Percentiles rank a stretch among this genome's conserved stretches.
phyloP scores from a whole-genome alignment of 306 rosid species.

The Vigna angularis region DNA sequence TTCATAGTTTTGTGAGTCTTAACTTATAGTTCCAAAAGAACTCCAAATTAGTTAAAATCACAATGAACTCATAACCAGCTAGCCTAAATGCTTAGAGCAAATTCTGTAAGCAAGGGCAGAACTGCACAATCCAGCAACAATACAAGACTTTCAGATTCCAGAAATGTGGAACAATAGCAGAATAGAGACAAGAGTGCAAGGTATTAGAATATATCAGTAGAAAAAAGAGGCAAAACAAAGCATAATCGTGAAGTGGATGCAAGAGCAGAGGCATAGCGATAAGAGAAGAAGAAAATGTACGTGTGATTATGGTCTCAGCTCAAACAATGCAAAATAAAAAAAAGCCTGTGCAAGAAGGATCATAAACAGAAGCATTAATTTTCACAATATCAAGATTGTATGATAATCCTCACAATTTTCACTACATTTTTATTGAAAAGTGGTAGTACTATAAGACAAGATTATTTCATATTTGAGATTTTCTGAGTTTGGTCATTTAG shows the following conservation, averaged over 20 bases:
- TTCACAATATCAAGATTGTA: background rate
- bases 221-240: background rate
- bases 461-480: constrained; percentile 1
- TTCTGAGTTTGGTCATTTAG: constrained; percentile 24
- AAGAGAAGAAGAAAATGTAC: background rate
- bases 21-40: background rate
- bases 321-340: background rate
- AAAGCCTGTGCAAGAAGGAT: background rate
- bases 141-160: too few relatives aligned
- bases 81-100: too few relatives aligned
- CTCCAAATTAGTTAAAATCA: background rate
- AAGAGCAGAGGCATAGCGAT: background rate
- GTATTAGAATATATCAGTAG: too few relatives aligned
- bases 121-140: too few relatives aligned
- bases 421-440: background rate
- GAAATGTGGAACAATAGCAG: too few relatives aligned
- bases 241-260: background rate
- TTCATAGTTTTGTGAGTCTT: background rate
- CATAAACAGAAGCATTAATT: background rate
- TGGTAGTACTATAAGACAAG: background rate
- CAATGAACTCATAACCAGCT: background rate
- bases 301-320: background rate
- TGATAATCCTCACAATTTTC: background rate
- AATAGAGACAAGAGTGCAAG: too few relatives aligned
- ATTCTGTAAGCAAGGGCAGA: too few relatives aligned